Evolutionary conservation across 2,329 filamentous ascomycete species (phyloP).

Genomic region (Aspergillus proliferans): DNA sequence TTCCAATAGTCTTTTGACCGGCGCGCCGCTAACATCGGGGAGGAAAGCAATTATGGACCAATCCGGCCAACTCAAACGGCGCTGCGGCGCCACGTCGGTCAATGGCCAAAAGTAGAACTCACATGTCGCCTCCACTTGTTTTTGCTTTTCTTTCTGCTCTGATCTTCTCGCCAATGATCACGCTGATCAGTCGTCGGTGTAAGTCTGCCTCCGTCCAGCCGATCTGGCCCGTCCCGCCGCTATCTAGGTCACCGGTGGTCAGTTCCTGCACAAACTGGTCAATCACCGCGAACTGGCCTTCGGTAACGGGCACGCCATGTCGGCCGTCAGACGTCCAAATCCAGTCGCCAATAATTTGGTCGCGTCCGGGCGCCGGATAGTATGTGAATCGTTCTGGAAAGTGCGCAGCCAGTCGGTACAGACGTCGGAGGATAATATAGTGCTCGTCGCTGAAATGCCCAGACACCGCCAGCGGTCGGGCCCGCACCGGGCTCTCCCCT

Average conservation of each 20-base stretch:
- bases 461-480: slow-evolving; percentile 26
- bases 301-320: slow-evolving; percentile 36
- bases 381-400: slow-evolving; percentile 35
- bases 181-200: slow-evolving; percentile 38
- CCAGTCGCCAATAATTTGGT: slow-evolving; percentile 37
- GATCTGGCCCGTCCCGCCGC: slow-evolving; percentile 31
- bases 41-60: background rate
- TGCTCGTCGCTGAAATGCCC: slow-evolving; percentile 39
- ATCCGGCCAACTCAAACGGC: background rate
- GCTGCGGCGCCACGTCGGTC: background rate
- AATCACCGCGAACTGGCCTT: slow-evolving; percentile 38
- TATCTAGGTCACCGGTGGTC: slow-evolving; percentile 26
- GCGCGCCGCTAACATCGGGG: background rate
- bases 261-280: slow-evolving; percentile 36
- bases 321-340: slow-evolving; percentile 38
- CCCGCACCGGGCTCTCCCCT: slow-evolving; percentile 7
- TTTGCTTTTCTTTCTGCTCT: slow-evolving; percentile 34
- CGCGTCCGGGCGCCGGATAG: slow-evolving; percentile 26
- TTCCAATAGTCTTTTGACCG: background rate
- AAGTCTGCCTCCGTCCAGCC: slow-evolving; percentile 42
- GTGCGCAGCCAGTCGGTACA: slow-evolving; percentile 34
- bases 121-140: slow-evolving; percentile 9
- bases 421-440: slow-evolving; percentile 32
- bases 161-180: slow-evolving; percentile 43
- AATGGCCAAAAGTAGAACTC: background rate